Conservation (phyloP, 225 moss, liverwort and hornwort species). For the Polytrichum formosum region DNA sequence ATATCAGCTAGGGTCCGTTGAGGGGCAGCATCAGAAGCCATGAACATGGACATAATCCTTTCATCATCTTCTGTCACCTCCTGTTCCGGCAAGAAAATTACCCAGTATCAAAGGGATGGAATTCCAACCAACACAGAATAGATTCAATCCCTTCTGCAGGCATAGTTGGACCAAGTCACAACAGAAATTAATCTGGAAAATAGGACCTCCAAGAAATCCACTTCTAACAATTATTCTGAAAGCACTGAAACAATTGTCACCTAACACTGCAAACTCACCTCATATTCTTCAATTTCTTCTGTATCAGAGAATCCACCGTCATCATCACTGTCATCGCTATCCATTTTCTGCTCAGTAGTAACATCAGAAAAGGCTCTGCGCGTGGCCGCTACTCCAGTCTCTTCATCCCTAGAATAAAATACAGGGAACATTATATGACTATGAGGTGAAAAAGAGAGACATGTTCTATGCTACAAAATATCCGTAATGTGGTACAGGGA, state of each 20-base stretch:
- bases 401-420: conserved; percentile 65
- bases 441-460: too few species aligned
- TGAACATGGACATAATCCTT: conserved; percentile 75
- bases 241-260: background rate
- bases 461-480: too few species aligned
- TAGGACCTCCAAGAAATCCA: background rate
- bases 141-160: too few species aligned
- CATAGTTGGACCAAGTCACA: too few species aligned
- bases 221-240: background rate
- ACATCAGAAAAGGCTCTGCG: conserved; percentile 72
- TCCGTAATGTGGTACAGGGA: too few species aligned
- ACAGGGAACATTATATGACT: background rate
- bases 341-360: conserved; percentile 34
- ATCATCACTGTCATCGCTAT: conserved; percentile 73
- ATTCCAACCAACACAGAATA: too few species aligned
- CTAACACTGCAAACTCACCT: conserved; percentile 15
- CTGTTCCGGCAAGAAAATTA: conserved; percentile 23
- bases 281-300: conserved; percentile 67
- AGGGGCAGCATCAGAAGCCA: conserved; percentile 74
- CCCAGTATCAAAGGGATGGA: too few species aligned
- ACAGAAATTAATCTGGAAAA: background rate
- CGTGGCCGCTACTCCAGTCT: conserved; percentile 76
- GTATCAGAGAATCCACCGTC: conserved; percentile 67
- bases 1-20: conserved; percentile 81
- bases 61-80: conserved; percentile 93